Percentiles rank a stretch among this genome's conserved stretches.
Evolutionary conservation across 495 filamentous ascomycete species (phyloP).

Genomic region (Durotheca rogersii): DNA sequence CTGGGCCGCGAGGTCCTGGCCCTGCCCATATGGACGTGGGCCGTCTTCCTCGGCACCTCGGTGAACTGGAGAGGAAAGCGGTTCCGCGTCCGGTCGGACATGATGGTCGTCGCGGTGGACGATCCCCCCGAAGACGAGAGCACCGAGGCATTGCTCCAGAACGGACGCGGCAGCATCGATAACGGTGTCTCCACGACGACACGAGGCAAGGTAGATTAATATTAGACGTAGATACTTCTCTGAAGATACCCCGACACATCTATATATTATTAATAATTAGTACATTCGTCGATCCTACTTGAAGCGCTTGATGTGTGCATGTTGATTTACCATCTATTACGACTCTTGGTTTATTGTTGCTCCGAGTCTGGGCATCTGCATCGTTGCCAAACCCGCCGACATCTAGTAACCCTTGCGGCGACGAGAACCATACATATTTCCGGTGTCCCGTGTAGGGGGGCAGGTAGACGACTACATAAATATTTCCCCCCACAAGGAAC

Average conservation of each 20-base stretch:
- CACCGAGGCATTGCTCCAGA: background rate
- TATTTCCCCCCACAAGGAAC: too few species aligned
- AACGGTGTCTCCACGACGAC: conserved; percentile 1
- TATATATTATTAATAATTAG: conserved; percentile 15
- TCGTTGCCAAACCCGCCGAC: too few species aligned
- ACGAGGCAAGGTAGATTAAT: conserved; percentile 34
- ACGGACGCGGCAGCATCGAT: background rate
- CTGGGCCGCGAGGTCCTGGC: conserved; percentile 79
- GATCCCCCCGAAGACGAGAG: conserved; percentile 15
- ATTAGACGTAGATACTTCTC: conserved; percentile 6
- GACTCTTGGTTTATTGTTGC: too few species aligned
- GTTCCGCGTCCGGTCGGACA: conserved; percentile 83
- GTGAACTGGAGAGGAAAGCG: conserved; percentile 82
- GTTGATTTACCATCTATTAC: too few species aligned
- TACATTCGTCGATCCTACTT: too few species aligned
- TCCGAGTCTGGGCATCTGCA: too few species aligned
- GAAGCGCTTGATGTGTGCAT: too few species aligned
- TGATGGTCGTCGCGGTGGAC: conserved; percentile 63
- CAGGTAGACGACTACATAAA: too few species aligned
- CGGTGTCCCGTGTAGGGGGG: too few species aligned
- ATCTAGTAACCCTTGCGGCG: too few species aligned
- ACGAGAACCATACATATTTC: too few species aligned
- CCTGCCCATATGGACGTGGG: conserved; percentile 83
- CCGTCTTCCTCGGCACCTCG: conserved; percentile 77
- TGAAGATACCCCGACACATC: conserved; percentile 17